Evolutionary conservation across 108 stramenopile species (phyloP).

Genomic region (Pseudonitzschia delicatissima): DNA sequence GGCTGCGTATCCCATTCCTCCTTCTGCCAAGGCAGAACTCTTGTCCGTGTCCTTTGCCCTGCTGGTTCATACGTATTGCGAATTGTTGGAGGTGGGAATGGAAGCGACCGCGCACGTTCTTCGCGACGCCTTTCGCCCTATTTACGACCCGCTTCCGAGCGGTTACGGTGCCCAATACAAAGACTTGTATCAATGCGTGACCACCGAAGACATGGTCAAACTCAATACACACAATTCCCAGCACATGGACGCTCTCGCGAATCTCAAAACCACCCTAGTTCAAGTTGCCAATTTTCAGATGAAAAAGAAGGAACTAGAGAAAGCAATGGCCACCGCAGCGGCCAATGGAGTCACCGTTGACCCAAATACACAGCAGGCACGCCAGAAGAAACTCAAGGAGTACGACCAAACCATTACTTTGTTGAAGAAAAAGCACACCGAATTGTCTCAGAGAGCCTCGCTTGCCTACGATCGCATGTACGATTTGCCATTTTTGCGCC

Average conservation of each 20-base stretch:
- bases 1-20: constrained; percentile 34
- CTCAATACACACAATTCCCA: constrained; percentile 57
- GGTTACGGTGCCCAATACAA: constrained; percentile 50
- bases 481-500: constrained; percentile 70
- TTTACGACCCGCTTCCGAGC: constrained; percentile 59
- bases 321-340: constrained; percentile 7
- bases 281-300: constrained; percentile 44
- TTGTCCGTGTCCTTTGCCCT: constrained; percentile 82
- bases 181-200: constrained; percentile 63
- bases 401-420: constrained; percentile 36
- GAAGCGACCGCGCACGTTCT: constrained; percentile 69
- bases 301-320: constrained; percentile 22
- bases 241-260: constrained; percentile 43
- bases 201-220: constrained; percentile 63
- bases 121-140: constrained; percentile 65
- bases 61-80: constrained; percentile 85
- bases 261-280: constrained; percentile 37
- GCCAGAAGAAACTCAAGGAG: constrained; percentile 27
- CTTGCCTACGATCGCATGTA: constrained; percentile 48
- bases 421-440: constrained; percentile 50
- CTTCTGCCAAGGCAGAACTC: constrained; percentile 79
- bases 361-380: constrained; percentile 14
- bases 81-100: constrained; percentile 78
- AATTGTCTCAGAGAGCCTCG: constrained; percentile 43
- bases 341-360: constrained; percentile 6